Base-by-base conservation (phyloP, 2,329 filamentous ascomycete species). In the Cladosporium cucumerinum region DNA sequence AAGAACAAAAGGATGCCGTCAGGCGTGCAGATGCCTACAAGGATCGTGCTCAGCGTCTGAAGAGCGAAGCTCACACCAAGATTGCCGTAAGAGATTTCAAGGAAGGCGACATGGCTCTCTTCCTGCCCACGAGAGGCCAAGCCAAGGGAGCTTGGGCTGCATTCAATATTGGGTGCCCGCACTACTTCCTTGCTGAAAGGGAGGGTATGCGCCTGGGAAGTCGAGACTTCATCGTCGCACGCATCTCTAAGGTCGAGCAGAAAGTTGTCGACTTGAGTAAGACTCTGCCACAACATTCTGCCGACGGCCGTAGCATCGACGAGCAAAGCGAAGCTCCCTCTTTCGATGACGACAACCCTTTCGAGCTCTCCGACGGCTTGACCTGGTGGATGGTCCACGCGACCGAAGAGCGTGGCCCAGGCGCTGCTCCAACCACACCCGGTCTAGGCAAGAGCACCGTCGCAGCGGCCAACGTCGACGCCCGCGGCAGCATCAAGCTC, bases 341-440 rank as follows among this genome's bases (percentile, higher is more conserved):
- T 1, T 79, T 86, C 23, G 92, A 96, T 69, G 93, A 97, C 68
- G 95, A 98, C 69, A 99, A 99, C 73, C 95, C 95, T 0, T 99
- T 99, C 76, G 93, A 97, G 72, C 84, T 99, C 14, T 97, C 93
- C 0, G 95, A 99, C 72, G 95, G 95, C 3, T 81, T 99, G 57
- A 88, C 94, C 36, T 99, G 95, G 95, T 98, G 97, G 78, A 85
- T 99, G 6, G 89, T 99, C 39, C 94, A 99, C 74, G 95, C 95
- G 0, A 85, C 87, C 1, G 95, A 99, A 78, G 95, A 99, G 78
- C 97, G 97, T 74, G 71, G 69, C 21, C 65, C 70, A 2, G 87
- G 92, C 0, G 90, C 90, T 1, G 84, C 84, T 2, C 95, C 95
- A 0, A 89, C 90, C n/a, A 98, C 94, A 0, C 94, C 95, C 0